Evolutionary conservation across 306 rosid species (phyloP).

Genomic region (Styphnolobium japonicum): DNA sequence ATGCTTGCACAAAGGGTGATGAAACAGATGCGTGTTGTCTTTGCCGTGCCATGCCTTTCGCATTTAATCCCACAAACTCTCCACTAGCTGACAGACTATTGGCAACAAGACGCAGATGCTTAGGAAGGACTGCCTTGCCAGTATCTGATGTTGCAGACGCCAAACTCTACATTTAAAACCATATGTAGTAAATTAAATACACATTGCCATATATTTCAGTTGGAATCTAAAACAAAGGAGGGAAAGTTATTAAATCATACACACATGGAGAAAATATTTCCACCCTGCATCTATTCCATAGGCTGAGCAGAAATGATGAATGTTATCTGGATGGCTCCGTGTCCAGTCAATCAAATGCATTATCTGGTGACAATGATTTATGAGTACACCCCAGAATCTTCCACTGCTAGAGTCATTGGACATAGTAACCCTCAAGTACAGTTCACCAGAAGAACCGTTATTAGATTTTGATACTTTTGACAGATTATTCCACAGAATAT

Average conservation of each 20-base stretch:
- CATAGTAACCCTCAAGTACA: slow-evolving; percentile 73
- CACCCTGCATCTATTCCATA: slow-evolving; percentile 82
- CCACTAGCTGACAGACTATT: slow-evolving; percentile 74
- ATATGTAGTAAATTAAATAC: slow-evolving; percentile 19
- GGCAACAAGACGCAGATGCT: slow-evolving; percentile 78
- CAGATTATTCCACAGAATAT: slow-evolving; percentile 72
- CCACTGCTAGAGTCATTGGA: slow-evolving; percentile 38
- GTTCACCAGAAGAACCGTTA: slow-evolving; percentile 60
- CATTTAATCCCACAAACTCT: slow-evolving; percentile 83
- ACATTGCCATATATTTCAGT: slow-evolving; percentile 5
- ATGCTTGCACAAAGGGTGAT: slow-evolving; percentile 90
- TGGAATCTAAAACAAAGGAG: not conserved
- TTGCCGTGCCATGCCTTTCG: slow-evolving; percentile 73
- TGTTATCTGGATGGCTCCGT: slow-evolving; percentile 88
- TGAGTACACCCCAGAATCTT: slow-evolving; percentile 63
- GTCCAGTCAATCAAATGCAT: slow-evolving; percentile 89
- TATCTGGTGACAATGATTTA: slow-evolving; percentile 58
- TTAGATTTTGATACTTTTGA: slow-evolving; percentile 44
- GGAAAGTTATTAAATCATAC: slow-evolving; percentile 22
- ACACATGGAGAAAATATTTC: slow-evolving; percentile 68
- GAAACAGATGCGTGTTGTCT: slow-evolving; percentile 59
- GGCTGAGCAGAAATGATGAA: slow-evolving; percentile 58
- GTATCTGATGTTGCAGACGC: slow-evolving; percentile 67
- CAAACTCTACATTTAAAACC: slow-evolving; percentile 59
- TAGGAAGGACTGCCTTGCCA: slow-evolving; percentile 73